These are phyloP conservation scores for Niebla homalea DNA, from an alignment of 495 filamentous ascomycete genomes.

Conservation along the genomic window DNA sequence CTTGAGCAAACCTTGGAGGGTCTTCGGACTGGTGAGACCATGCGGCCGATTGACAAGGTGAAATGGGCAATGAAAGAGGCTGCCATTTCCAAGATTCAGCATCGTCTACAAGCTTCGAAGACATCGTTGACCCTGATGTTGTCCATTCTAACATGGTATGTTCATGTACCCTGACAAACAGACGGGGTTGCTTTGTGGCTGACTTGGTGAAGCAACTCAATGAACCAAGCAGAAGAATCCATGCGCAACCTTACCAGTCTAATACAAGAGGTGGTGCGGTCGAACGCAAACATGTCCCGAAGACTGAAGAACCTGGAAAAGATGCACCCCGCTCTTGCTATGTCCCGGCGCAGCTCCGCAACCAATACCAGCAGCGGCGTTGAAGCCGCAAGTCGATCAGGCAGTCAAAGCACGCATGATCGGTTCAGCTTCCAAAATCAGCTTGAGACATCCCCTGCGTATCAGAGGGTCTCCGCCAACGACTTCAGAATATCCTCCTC, in stretches of 20 bases:
- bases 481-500: constrained; percentile 5
- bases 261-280: constrained; percentile 6
- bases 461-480: constrained; percentile 9
- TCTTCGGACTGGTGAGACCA: constrained; percentile 7
- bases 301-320: constrained; percentile 10
- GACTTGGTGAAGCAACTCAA: constrained; percentile 4
- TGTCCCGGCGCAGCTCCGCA: background rate
- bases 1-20: constrained; percentile 17
- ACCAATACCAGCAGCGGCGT: constrained; percentile 1
- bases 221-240: constrained; percentile 10
- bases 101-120: constrained; percentile 17
- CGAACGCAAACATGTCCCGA: constrained; percentile 10
- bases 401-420: background rate
- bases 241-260: constrained; percentile 5
- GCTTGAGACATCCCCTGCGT: constrained; percentile 10
- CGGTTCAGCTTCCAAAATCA: constrained; percentile 8
- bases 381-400: background rate
- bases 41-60: constrained; percentile 12
- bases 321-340: constrained; percentile 7
- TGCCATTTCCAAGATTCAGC: constrained; percentile 11
- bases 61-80: constrained; percentile 17
- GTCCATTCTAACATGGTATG: constrained; percentile 19
- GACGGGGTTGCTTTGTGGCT: no score
- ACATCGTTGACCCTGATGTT: constrained; percentile 17
- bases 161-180: background rate